Evolutionary conservation across 352 stramenopile genomes (phyloP), one percentile per base, ranked within the genome.

Genomic region (Pythium coloratum): DNA sequence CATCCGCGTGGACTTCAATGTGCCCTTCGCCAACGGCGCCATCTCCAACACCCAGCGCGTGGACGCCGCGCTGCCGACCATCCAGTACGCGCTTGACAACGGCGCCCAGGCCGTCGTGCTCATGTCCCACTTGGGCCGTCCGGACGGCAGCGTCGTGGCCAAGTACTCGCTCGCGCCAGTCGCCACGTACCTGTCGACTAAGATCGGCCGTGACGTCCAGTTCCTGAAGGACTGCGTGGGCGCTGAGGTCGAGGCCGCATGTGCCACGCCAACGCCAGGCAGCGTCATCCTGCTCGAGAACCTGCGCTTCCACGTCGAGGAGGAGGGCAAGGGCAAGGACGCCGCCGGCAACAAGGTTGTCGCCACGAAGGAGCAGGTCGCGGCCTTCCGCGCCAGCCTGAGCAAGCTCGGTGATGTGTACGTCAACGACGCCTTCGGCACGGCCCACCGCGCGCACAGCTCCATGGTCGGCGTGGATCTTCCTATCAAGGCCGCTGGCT

Each of bases 391-490:
- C 50, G 87, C 83, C 79, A 97, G 77, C 70, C 96, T 84, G 69
- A 97, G 81, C 75, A 93, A 95, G 75, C 82, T 96, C 40, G 96
- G 95, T 20, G 96, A 99, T 77, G 91, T 99, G 67, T 99, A 98
- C 83, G 96, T 99, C 16, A 99, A 99, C 84, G 98, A 99, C 78
- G 98, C 98, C 30, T 99, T 99, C 80, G 98, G 98, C 56, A 99
- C 97, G 44, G 97, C 98, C 20, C 98, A 99, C 84, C 93, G 98
- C 66, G 97, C 97, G 10, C 98, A 99, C 78, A 97, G 89, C 70
- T 99, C 96, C 40, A 99, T 98, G 75, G 98, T 98, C 53, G 98
- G 98, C 60, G 96, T 99, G 32, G 70, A 92, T 53, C 80, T 97
- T 7, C 86, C 94, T 14, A 74, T 93, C 10, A 89, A 94, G 53